These are phyloP conservation scores for Fusarium camptoceras DNA, from an alignment of 2,329 filamentous ascomycete genomes.

Conservation along the genomic window DNA sequence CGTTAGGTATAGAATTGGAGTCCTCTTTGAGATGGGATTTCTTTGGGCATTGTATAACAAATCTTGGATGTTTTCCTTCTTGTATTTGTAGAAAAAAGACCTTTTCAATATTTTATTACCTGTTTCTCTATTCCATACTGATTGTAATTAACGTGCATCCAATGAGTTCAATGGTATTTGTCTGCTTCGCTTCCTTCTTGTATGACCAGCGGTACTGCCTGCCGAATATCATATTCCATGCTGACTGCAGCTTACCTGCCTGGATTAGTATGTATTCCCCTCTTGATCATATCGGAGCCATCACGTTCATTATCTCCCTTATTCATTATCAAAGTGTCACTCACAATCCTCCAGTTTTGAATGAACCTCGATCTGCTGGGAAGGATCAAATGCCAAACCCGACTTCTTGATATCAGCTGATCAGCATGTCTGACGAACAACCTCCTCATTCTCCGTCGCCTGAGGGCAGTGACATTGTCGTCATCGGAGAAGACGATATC, in stretches of 20 bases:
- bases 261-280: background rate
- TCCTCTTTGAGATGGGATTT: background rate
- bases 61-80: background rate
- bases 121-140: background rate
- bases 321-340: background rate
- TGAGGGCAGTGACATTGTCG: constrained; percentile 24
- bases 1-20: constrained; percentile 25
- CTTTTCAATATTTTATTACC: background rate
- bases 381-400: background rate
- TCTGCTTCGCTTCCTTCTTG: background rate
- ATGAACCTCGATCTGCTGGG: background rate
- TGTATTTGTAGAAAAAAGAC: background rate
- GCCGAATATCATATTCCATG: background rate
- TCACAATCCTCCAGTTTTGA: background rate
- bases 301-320: background rate
- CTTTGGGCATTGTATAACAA: constrained; percentile 26
- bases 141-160: background rate
- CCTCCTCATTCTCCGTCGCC: background rate
- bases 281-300: background rate
- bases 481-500: constrained; percentile 35
- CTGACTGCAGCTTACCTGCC: background rate
- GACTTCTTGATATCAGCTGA: background rate
- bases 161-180: background rate
- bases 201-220: background rate
- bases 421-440: background rate